phyloP scores from a whole-genome alignment of 1,139 yeast species.

The Chernovozyma aurita region DNA sequence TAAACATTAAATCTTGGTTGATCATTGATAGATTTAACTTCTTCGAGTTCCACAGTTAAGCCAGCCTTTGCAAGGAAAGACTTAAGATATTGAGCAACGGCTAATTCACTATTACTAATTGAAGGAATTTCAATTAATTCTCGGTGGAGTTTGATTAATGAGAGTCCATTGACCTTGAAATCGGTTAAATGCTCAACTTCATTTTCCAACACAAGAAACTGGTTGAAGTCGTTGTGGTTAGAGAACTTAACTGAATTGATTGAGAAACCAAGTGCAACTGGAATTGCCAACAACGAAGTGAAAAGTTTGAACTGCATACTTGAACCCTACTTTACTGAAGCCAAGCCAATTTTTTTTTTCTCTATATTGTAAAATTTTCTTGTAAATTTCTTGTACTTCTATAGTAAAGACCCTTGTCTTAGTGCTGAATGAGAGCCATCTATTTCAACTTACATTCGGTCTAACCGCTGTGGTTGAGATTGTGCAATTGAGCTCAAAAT shows the following conservation, averaged over 20 bases:
- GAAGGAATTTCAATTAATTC: slow-evolving; percentile 33
- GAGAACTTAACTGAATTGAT: neutral
- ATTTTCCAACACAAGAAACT: neutral
- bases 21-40: slow-evolving; percentile 22
- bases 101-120: slow-evolving; percentile 28
- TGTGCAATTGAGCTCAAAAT: no score
- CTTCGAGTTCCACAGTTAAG: slow-evolving; percentile 47
- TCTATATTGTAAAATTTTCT: no score
- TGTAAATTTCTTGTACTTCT: no score
- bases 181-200: slow-evolving; percentile 7
- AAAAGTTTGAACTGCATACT: neutral
- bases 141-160: slow-evolving; percentile 25
- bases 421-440: no score
- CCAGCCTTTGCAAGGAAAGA: slow-evolving; percentile 38
- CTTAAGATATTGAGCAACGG: slow-evolving; percentile 28
- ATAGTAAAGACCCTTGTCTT: no score
- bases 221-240: neutral
- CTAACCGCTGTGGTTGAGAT: no score
- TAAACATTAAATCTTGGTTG: slow-evolving; percentile 47
- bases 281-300: neutral
- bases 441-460: no score
- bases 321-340: no score
- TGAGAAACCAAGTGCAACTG: neutral
- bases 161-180: slow-evolving; percentile 9
- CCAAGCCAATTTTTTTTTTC: no score